Base-by-base conservation (phyloP, 192 early-diverging fungal species). In the Rhizoclosmatium sp. region DNA sequence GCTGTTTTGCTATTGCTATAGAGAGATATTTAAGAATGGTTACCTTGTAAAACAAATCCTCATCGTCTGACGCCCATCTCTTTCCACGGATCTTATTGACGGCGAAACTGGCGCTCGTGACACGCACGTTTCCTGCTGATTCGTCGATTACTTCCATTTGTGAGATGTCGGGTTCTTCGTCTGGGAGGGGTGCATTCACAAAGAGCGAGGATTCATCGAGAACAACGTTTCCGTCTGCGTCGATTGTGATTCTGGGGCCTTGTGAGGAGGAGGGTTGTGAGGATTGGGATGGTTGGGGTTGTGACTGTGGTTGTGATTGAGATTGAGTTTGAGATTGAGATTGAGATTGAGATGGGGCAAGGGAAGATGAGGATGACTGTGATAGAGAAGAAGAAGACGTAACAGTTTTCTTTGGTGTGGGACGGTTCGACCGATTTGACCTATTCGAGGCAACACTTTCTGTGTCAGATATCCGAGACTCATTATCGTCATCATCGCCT, bases 141-240 rank as follows among this genome's bases (percentile, higher is more conserved):
- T 77, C 75, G 44, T 77, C 75, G 0, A 77, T 65, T 2, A 68
- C 75, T 54, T 77, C 75, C 75, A 77, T 77, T 5, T 77, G 47
- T 14, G 41, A 42, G 4, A 31, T n/a, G 31, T 49, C 48, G 5
- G 39, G 10, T 14, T 77, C 75, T 41, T 68, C 49, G 42, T n/a
- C 12, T n/a, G 40, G 7, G 31, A 16, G 39, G 4, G 44, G 31
- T 16, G 73, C 73, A 14, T 21, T 19, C 16, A 77, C 46, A 16
- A 68, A 39, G 39, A 68, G 65, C 16, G 65, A 68, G 7, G 62
- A 47, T n/a, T 65, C 48, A 42, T 77, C 75, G 14, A 77, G 21
- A 2, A 67, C 62, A n/a, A 68, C 54, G 39, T 77, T 21, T 0
- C 75, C 75, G 45, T 77, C 65, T 9, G 68, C 49, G 3, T 31